Conservation (phyloP, 768 basidiomycete species). For the Pulveroboletus sp. region DNA sequence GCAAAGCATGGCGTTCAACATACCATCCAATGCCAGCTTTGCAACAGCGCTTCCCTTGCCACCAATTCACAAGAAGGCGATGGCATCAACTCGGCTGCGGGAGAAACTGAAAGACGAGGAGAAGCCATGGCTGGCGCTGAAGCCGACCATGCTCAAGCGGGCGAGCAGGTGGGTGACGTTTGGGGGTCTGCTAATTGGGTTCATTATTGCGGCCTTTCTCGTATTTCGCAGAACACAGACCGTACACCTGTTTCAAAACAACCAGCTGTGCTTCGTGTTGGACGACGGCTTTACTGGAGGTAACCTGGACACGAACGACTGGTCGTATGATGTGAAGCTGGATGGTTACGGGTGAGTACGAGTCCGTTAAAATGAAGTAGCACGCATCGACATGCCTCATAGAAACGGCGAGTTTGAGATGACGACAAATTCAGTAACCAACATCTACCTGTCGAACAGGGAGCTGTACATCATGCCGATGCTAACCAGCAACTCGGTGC, state of each 20-base stretch:
- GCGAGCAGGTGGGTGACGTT: slow-evolving; percentile 52
- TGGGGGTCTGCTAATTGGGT: slow-evolving; percentile 39
- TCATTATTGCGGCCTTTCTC: slow-evolving; percentile 39
- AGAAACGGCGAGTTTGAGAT: slow-evolving; percentile 56
- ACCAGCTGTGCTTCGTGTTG: slow-evolving; percentile 43
- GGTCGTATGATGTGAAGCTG: slow-evolving; percentile 50
- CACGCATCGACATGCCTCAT: slow-evolving; percentile 4
- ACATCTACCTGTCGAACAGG: slow-evolving; percentile 46
- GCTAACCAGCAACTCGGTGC: slow-evolving; percentile 46
- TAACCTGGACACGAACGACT: slow-evolving; percentile 42
- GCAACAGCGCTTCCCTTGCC: slow-evolving; percentile 38
- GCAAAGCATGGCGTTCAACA: slow-evolving; percentile 29
- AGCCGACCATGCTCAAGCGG: slow-evolving; percentile 25
- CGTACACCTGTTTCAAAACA: slow-evolving; percentile 35
- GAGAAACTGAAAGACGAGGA: slow-evolving; percentile 47
- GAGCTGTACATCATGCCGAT: slow-evolving; percentile 60
- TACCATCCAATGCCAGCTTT: slow-evolving; percentile 28
- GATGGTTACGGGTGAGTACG: slow-evolving; percentile 47
- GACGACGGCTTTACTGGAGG: slow-evolving; percentile 45
- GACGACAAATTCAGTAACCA: slow-evolving; percentile 40
- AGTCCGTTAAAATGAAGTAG: not conserved
- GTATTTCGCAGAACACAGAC: slow-evolving; percentile 44
- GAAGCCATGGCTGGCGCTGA: slow-evolving; percentile 46
- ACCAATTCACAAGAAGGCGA: slow-evolving; percentile 34
- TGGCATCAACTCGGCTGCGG: slow-evolving; percentile 48